phyloP scores from a whole-genome alignment of 805 yeast species.

The Metschnikowia dekortorum region DNA sequence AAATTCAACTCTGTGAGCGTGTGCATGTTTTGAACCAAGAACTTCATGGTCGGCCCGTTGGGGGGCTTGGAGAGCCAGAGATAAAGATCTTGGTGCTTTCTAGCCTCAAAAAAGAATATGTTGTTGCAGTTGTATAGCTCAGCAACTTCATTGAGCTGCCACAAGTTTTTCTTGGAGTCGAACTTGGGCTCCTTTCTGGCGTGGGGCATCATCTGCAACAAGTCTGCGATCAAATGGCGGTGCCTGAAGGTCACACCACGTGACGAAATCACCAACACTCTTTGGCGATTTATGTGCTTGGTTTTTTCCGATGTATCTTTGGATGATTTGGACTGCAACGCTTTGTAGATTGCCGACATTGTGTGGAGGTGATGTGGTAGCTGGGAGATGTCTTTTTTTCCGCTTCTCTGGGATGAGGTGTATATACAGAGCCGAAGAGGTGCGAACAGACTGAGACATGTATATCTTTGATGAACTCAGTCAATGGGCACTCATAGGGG shows the following conservation, averaged over 20 bases:
- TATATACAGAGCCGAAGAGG: conserved; percentile 5
- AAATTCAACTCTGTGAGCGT: conserved; percentile 94
- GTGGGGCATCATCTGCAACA: conserved; percentile 79
- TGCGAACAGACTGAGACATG: background rate
- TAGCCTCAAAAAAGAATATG: conserved; percentile 86
- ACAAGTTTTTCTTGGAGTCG: conserved; percentile 85
- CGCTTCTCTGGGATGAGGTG: conserved; percentile 1
- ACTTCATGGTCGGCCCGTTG: conserved; percentile 94
- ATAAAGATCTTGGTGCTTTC: conserved; percentile 93
- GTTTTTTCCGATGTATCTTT: conserved; percentile 45
- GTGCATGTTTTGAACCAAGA: conserved; percentile 90
- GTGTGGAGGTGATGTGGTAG: conserved; percentile 4
- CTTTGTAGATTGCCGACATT: conserved; percentile 46
- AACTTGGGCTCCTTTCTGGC: conserved; percentile 94
- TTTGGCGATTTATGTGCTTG: conserved; percentile 75
- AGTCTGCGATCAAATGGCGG: conserved; percentile 85
- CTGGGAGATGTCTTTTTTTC: background rate
- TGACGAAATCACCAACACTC: conserved; percentile 84
- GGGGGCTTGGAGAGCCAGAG: conserved; percentile 96
- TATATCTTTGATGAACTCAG: too few species aligned
- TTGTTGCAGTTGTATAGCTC: conserved; percentile 97
- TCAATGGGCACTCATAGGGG: too few species aligned
- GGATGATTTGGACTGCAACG: conserved; percentile 42
- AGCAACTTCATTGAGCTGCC: conserved; percentile 90
- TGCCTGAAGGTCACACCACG: conserved; percentile 95